phyloP scores from a whole-genome alignment of 257 asterid genomes.

The Mentha longifolia region DNA sequence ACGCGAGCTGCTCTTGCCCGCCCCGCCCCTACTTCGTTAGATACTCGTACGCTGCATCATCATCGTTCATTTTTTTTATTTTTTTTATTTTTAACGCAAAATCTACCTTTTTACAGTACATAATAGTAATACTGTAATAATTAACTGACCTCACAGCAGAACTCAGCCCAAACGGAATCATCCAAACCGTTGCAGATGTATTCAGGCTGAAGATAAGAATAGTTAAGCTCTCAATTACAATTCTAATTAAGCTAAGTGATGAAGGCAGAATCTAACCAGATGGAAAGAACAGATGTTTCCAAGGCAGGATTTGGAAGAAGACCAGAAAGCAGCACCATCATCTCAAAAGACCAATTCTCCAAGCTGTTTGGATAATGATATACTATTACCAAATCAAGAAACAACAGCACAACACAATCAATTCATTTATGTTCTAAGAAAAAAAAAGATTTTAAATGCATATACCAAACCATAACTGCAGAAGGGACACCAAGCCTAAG shows the following conservation, averaged over 20 bases:
- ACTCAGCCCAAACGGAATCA: constrained; percentile 88
- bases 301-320: constrained; percentile 84
- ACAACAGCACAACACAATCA: no score
- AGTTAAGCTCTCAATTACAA: no score
- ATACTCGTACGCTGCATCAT: constrained; percentile 72
- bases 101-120: background rate
- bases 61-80: no score
- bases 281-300: constrained; percentile 86
- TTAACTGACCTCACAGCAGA: constrained; percentile 71
- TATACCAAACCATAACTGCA: constrained; percentile 84
- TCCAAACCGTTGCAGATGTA: constrained; percentile 76
- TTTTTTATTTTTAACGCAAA: no score
- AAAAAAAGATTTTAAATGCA: no score
- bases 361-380: constrained; percentile 63
- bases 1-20: constrained; percentile 62
- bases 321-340: constrained; percentile 90
- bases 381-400: background rate
- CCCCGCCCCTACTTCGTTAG: constrained; percentile 84
- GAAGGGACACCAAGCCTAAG: constrained; percentile 83
- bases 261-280: constrained; percentile 49
- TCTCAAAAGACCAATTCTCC: constrained; percentile 87
- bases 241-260: no score
- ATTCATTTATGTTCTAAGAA: no score
- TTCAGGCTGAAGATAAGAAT: constrained; percentile 60
- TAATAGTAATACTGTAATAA: no score